Evolutionary conservation across 805 yeast genomes (phyloP).

Genomic region (Candida chauliodis): DNA sequence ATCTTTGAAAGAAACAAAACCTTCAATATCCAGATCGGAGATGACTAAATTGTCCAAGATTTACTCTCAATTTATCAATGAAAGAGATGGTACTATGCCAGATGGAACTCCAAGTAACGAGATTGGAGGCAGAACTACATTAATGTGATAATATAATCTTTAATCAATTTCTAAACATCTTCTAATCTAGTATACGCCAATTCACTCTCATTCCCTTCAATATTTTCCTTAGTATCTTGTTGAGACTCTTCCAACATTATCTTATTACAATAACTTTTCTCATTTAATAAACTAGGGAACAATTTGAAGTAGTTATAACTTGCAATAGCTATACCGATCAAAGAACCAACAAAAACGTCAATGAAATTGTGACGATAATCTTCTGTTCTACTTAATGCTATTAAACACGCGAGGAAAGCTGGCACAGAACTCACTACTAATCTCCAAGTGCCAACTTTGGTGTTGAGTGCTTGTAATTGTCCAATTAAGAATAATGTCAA

Average conservation of each 20-base stretch:
- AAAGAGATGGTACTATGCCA: constrained; percentile 85
- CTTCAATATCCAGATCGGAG: constrained; percentile 82
- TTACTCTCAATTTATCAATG: constrained; percentile 69
- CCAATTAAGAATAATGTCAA: constrained; percentile 65
- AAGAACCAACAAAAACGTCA: constrained; percentile 73
- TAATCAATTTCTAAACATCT: too few species aligned
- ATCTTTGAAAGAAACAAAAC: constrained; percentile 74
- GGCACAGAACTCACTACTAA: constrained; percentile 47
- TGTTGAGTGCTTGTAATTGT: constrained; percentile 41
- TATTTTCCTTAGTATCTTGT: constrained; percentile 13
- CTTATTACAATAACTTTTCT: constrained; percentile 39
- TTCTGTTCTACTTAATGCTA: constrained; percentile 83
- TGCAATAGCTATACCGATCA: constrained; percentile 62
- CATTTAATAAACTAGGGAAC: constrained; percentile 41
- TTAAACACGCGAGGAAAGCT: constrained; percentile 60
- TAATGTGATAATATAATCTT: constrained; percentile 56
- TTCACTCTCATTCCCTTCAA: constrained; percentile 30
- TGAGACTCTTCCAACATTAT: constrained; percentile 16
- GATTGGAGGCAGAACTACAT: constrained; percentile 79
- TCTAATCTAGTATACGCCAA: constrained; percentile 5
- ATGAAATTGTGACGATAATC: constrained; percentile 93
- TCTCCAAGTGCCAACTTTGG: constrained; percentile 62
- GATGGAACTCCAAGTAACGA: constrained; percentile 76
- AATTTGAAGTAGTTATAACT: constrained; percentile 52
- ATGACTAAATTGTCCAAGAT: constrained; percentile 56